Conservation (phyloP, 352 stramenopile species). For the Phytophthora foliorum region DNA sequence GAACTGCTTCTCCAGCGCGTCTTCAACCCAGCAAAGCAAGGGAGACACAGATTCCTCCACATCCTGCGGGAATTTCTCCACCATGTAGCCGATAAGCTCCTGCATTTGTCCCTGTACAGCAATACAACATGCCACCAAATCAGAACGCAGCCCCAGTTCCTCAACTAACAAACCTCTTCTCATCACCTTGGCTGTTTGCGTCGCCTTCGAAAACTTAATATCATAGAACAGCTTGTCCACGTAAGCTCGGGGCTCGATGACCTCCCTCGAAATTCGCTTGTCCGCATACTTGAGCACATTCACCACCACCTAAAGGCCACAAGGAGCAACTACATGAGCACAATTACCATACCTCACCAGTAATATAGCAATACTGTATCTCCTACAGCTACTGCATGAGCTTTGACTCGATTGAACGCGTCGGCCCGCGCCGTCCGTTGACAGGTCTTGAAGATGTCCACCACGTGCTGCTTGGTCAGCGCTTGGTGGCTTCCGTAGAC, state of each 20-base stretch:
- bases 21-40: constrained; percentile 76
- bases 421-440: constrained; percentile 65
- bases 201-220: constrained; percentile 78
- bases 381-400: constrained; percentile 43
- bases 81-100: constrained; percentile 68
- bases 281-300: constrained; percentile 60
- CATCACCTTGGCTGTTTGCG: constrained; percentile 70
- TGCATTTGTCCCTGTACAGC: constrained; percentile 60
- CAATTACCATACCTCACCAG: background rate
- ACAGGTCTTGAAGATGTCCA: constrained; percentile 51
- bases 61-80: constrained; percentile 57
- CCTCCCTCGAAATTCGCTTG: constrained; percentile 45
- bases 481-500: constrained; percentile 53
- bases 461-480: constrained; percentile 59
- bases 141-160: background rate
- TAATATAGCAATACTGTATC: background rate
- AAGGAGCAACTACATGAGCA: constrained; percentile 1
- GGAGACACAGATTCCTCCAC: constrained; percentile 35
- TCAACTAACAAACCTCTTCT: background rate
- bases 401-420: constrained; percentile 75
- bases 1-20: constrained; percentile 81
- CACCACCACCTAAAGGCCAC: constrained; percentile 55
- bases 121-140: constrained; percentile 11
- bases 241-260: constrained; percentile 63
- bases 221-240: constrained; percentile 81